Evolutionary conservation across 768 basidiomycete species (phyloP).

Genomic region (Saitozyma sp.): DNA sequence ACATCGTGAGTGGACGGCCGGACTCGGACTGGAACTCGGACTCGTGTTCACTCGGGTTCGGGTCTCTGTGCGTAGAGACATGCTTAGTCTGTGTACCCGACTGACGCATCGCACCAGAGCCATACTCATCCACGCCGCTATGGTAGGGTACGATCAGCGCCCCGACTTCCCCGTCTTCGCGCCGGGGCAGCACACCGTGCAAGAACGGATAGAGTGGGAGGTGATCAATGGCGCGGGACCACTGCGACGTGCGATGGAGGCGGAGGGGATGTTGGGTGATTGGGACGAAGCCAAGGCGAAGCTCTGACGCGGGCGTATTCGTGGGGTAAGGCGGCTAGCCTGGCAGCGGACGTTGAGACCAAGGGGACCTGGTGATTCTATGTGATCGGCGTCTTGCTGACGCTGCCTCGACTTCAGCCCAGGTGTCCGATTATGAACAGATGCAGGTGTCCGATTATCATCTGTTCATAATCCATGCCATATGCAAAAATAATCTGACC

Average conservation of each 20-base stretch:
- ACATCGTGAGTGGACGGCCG: conserved; percentile 67
- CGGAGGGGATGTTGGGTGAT: conserved; percentile 32
- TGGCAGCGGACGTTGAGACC: no score
- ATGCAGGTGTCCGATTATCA: no score
- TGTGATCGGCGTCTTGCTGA: no score
- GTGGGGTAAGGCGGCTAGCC: no score
- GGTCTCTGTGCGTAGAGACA: no score
- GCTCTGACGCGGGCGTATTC: conserved; percentile 6
- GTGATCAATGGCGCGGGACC: conserved; percentile 39
- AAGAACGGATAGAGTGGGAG: conserved; percentile 57
- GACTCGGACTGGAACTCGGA: no score
- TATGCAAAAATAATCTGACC: no score
- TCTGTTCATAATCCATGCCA: no score
- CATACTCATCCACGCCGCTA: conserved; percentile 60
- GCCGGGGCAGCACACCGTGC: conserved; percentile 55
- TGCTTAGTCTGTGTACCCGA: background rate
- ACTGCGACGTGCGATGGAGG: conserved; percentile 25
- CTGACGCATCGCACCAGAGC: conserved; percentile 52
- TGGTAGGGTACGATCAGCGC: conserved; percentile 57
- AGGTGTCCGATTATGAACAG: no score
- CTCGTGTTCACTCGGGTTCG: no score
- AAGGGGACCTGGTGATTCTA: no score
- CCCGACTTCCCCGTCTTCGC: conserved; percentile 59
- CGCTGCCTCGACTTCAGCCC: no score
- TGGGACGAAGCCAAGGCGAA: conserved; percentile 24